Conservation (phyloP, 495 filamentous ascomycete species). For the Tuber indicum region DNA sequence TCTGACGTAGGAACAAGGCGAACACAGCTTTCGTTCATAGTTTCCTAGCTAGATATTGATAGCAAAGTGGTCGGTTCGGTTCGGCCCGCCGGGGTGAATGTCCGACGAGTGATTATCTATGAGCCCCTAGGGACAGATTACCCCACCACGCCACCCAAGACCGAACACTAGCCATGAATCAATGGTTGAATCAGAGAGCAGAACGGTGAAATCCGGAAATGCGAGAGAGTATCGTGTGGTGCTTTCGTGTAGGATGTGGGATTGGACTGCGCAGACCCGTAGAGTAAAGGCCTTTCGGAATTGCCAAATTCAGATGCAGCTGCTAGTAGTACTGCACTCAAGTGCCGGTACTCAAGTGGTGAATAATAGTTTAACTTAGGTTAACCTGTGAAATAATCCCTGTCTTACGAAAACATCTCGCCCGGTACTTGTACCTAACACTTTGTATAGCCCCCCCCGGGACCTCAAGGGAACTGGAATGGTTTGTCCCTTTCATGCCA, state of each 20-base stretch:
- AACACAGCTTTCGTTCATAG: neutral
- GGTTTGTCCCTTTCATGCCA: too few relatives aligned
- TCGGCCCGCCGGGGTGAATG: neutral
- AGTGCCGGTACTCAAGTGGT: neutral
- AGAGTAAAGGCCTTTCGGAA: neutral
- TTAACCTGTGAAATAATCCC: too few relatives aligned
- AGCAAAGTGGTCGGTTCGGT: neutral
- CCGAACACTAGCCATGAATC: neutral
- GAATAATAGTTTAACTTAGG: too few relatives aligned
- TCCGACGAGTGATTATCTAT: neutral
- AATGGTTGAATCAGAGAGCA: neutral
- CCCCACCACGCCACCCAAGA: neutral
- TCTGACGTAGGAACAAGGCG: neutral
- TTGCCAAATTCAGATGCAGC: neutral
- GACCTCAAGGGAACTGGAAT: too few relatives aligned
- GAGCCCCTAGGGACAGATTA: neutral
- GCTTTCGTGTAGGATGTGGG: neutral
- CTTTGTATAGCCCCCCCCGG: too few relatives aligned
- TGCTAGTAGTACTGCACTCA: neutral
- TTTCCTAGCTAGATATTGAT: neutral
- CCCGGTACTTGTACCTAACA: neutral
- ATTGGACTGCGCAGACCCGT: neutral
- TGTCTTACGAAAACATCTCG: too few relatives aligned
- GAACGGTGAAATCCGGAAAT: neutral
- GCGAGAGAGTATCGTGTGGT: neutral